Evolutionary conservation across 2,329 filamentous ascomycete species (phyloP).

Genomic region (Achaetomium macrosporum): DNA sequence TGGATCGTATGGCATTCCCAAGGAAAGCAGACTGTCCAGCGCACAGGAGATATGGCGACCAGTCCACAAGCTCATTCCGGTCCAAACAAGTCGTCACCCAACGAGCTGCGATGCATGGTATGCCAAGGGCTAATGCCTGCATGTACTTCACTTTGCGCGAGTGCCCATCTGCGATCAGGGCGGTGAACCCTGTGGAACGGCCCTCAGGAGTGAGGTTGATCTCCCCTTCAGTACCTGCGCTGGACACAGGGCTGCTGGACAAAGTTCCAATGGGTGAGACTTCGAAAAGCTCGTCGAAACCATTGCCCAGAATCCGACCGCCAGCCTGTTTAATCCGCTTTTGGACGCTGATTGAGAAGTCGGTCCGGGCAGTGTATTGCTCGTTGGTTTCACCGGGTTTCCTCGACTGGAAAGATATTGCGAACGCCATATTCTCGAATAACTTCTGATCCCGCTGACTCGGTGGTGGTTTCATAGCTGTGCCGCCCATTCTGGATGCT

Average conservation of each 20-base stretch:
- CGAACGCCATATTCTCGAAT: slow-evolving; percentile 82
- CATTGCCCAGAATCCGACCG: slow-evolving; percentile 63
- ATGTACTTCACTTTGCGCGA: slow-evolving; percentile 88
- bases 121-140: slow-evolving; percentile 82
- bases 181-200: slow-evolving; percentile 64
- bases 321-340: slow-evolving; percentile 64
- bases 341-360: slow-evolving; percentile 45
- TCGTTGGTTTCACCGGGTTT: slow-evolving; percentile 48
- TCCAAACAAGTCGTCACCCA: slow-evolving; percentile 73
- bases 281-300: slow-evolving; percentile 78
- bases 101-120: slow-evolving; percentile 76
- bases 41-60: slow-evolving; percentile 76
- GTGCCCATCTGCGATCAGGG: slow-evolving; percentile 78
- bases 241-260: slow-evolving; percentile 26
- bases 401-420: slow-evolving; percentile 62
- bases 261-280: slow-evolving; percentile 32
- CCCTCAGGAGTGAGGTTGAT: slow-evolving; percentile 52
- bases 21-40: slow-evolving; percentile 76
- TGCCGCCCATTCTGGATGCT: slow-evolving; percentile 22
- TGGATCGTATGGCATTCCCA: slow-evolving; percentile 69
- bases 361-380: slow-evolving; percentile 36
- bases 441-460: slow-evolving; percentile 32
- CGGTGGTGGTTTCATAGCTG: slow-evolving; percentile 13
- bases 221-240: slow-evolving; percentile 23
- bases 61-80: slow-evolving; percentile 59